Evolutionary conservation across 352 stramenopile genomes (phyloP), one percentile per base, ranked within the genome.

Genomic region (Blastocystis sp.): DNA sequence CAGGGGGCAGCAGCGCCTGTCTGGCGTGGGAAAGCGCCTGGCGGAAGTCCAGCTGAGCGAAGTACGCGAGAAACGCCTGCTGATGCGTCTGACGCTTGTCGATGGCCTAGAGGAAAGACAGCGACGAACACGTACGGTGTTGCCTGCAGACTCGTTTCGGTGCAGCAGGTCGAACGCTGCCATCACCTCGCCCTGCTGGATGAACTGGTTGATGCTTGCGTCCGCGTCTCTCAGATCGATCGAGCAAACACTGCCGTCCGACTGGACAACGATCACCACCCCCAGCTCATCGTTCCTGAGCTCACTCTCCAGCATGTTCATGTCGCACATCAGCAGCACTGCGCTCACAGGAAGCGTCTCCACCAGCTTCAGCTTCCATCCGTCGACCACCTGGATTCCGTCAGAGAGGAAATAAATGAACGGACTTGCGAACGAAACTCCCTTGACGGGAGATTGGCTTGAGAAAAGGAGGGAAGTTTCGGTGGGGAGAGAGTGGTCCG

Each of bases 91-190:
- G 50, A 20, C 3, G 13, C 47, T 68, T 29, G 20, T 64, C 50
- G 23, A 84, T 76, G 7, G 34, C 11, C 62, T 73, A 73, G 64
- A 20, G 3, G 3, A 8, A 53, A 50, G 11, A 43, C 34, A 4
- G 3, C 29, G 4, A 5, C 23, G 64, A 6, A 43, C 6, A 5
- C 20, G 41, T 20, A 47, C 50, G 9, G 70, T 66, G 55, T 63
- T 66, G 26, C 18, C 70, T n/a, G 39, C 70, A 8, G 23, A 15
- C 43, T 80, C 37, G n/a, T 41, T 47, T 11, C 73, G 73, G 56
- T 43, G 73, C 34, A 84, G 55, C n/a, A 84, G 20, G 7, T 84
- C 73, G n/a, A 84, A 66, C 20, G 73, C 73, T 20, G 73, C 50
- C 8, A 54, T 20, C 23, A 64, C 34, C 4, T 39, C 29, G 50